Evolutionary conservation across 352 stramenopile species (phyloP).

Genomic region (Bremia lactucae): DNA sequence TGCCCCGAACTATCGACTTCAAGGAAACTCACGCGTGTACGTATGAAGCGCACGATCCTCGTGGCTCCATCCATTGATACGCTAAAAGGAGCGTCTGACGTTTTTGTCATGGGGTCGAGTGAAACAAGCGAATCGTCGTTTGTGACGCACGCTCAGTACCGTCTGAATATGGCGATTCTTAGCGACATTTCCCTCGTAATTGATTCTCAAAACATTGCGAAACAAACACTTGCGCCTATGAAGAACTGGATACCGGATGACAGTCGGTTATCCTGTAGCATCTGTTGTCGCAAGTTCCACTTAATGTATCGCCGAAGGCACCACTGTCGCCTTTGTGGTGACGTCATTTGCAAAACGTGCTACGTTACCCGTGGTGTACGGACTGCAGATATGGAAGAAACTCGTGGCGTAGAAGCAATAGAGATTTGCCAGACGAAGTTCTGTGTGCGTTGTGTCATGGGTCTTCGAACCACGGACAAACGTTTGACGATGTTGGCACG

Average conservation of each 20-base stretch:
- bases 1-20: slow-evolving; percentile 25
- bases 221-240: slow-evolving; percentile 19
- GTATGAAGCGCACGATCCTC: slow-evolving; percentile 39
- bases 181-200: slow-evolving; percentile 49
- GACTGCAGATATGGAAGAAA: slow-evolving; percentile 6
- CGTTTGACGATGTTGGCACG: slow-evolving; percentile 19
- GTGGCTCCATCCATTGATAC: slow-evolving; percentile 19
- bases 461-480: slow-evolving; percentile 30
- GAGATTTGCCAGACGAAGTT: slow-evolving; percentile 39
- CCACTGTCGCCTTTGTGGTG: slow-evolving; percentile 41
- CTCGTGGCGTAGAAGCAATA: slow-evolving; percentile 1
- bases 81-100: slow-evolving; percentile 23
- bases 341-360: slow-evolving; percentile 42
- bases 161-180: slow-evolving; percentile 34
- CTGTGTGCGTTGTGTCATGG: slow-evolving; percentile 42
- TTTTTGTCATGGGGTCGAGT: slow-evolving; percentile 32
- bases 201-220: slow-evolving; percentile 38
- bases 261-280: slow-evolving; percentile 18
- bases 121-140: slow-evolving; percentile 28
- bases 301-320: slow-evolving; percentile 29
- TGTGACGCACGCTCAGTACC: slow-evolving; percentile 27
- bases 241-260: slow-evolving; percentile 31
- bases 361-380: slow-evolving; percentile 31
- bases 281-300: slow-evolving; percentile 22
- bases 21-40: slow-evolving; percentile 26